Conservation (phyloP, 139 green algal genomes). For the Chlamydomonas sphaeroides region DNA sequence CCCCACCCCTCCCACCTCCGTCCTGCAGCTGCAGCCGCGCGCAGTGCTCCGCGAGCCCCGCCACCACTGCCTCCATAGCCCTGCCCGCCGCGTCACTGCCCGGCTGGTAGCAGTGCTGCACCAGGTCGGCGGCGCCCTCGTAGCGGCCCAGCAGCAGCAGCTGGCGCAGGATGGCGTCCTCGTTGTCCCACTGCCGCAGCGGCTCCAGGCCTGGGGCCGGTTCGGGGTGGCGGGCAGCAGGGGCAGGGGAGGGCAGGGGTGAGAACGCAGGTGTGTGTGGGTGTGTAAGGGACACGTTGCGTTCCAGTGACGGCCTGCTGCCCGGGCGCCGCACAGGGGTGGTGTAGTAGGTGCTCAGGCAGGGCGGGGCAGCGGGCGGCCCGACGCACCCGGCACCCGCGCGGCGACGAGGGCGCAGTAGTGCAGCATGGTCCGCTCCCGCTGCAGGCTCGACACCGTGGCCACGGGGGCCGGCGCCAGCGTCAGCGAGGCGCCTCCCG, state of each 20-base stretch:
- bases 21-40: constrained; percentile 39
- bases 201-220: constrained; percentile 20
- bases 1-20: not conserved
- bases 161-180: constrained; percentile 43
- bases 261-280: no score
- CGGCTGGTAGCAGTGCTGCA: constrained; percentile 19
- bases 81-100: constrained; percentile 1
- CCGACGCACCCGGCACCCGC: constrained; percentile 12
- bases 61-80: constrained; percentile 35
- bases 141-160: constrained; percentile 38
- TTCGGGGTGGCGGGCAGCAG: no score
- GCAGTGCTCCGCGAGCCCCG: constrained; percentile 27
- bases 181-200: constrained; percentile 37
- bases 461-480: not conserved
- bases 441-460: constrained; percentile 26
- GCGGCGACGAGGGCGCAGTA: constrained; percentile 28
- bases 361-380: no score
- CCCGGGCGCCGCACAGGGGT: not conserved
- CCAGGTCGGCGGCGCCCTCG: constrained; percentile 36
- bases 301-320: no score
- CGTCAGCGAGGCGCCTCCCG: not conserved
- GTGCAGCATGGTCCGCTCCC: constrained; percentile 36
- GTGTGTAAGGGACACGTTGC: no score
- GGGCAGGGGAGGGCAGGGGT: no score
- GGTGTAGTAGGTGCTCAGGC: not conserved